Percentiles rank a stretch among this genome's conserved stretches.
phyloP scores from a whole-genome alignment of 2,329 filamentous ascomycete species.

The Cryphonectria japonica region DNA sequence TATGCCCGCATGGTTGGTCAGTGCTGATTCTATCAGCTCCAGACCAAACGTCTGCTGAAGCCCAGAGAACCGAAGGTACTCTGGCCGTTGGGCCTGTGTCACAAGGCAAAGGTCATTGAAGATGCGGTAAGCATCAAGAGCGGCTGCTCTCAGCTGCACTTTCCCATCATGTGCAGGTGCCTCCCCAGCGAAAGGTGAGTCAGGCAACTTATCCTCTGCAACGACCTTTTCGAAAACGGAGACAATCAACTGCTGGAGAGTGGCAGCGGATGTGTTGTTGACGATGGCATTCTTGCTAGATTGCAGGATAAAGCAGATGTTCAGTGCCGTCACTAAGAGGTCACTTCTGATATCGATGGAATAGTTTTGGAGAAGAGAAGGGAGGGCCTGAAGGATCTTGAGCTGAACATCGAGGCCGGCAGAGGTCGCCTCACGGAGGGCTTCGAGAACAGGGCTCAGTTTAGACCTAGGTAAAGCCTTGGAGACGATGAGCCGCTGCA shows the following conservation, averaged over 20 bases:
- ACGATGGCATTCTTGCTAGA: slow-evolving; percentile 91
- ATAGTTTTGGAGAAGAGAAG: slow-evolving; percentile 89
- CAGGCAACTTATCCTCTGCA: slow-evolving; percentile 71
- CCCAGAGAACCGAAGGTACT: slow-evolving; percentile 78
- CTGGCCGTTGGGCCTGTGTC: slow-evolving; percentile 80
- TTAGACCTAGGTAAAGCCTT: slow-evolving; percentile 78
- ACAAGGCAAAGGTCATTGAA: slow-evolving; percentile 90
- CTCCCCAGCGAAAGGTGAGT: slow-evolving; percentile 65
- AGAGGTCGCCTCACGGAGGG: slow-evolving; percentile 81
- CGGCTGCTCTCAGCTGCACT: slow-evolving; percentile 72
- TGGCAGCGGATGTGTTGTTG: slow-evolving; percentile 95
- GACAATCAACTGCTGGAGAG: slow-evolving; percentile 89
- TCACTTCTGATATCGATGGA: slow-evolving; percentile 78
- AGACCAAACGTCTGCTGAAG: slow-evolving; percentile 83
- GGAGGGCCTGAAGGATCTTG: slow-evolving; percentile 91
- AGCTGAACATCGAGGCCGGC: slow-evolving; percentile 87
- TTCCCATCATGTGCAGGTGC: slow-evolving; percentile 68
- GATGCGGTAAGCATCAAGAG: slow-evolving; percentile 83
- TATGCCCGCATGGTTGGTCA: slow-evolving; percentile 82
- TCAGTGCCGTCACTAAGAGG: slow-evolving; percentile 78
- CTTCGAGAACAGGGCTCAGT: slow-evolving; percentile 84
- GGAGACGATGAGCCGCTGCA: slow-evolving; percentile 85
- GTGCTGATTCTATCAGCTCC: slow-evolving; percentile 87
- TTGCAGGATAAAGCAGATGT: slow-evolving; percentile 90
- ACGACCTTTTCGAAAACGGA: slow-evolving; percentile 92